Percentiles rank a stretch among this genome's conserved stretches.
Conservation (phyloP, 768 basidiomycete genomes). For the Bullera alba region DNA sequence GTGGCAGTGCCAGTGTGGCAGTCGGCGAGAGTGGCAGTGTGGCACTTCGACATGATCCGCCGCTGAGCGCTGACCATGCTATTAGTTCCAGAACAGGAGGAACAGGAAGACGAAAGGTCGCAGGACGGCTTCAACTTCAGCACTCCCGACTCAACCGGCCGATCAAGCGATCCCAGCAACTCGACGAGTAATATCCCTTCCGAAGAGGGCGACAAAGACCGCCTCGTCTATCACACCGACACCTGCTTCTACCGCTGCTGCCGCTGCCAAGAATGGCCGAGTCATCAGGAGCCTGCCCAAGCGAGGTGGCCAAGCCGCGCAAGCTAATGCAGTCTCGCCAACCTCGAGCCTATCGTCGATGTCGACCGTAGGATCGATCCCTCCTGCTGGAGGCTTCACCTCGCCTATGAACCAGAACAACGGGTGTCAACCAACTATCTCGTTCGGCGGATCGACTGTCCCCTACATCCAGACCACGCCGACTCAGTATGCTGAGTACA, state of each 20-base stretch:
- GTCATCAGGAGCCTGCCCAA: conserved; percentile 13
- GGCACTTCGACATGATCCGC: background rate
- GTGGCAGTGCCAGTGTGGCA: background rate
- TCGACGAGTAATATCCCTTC: background rate
- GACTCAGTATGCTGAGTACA: background rate
- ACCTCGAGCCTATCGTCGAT: background rate
- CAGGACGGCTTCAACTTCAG: conserved; percentile 1
- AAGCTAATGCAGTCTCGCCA: background rate
- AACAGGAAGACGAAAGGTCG: conserved; percentile 9
- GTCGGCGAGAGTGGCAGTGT: background rate
- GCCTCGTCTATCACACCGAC: background rate
- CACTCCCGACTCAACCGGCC: background rate
- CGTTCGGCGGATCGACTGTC: background rate
- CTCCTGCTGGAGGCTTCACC: background rate
- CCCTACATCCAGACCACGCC: background rate
- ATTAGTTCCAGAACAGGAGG: conserved; percentile 34
- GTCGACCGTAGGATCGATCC: background rate
- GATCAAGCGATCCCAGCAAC: background rate
- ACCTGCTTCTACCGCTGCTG: background rate
- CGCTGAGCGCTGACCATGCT: background rate
- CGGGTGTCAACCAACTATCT: background rate
- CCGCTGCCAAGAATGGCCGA: no score
- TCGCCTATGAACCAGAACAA: background rate
- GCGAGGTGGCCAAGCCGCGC: background rate
- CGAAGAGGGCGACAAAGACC: no score